A percentile compares a stretch with the other conserved stretches of the same genome.
Evolutionary conservation across 164 flowering plant genomes (phyloP).

Genomic region (Protea cynaroides): DNA sequence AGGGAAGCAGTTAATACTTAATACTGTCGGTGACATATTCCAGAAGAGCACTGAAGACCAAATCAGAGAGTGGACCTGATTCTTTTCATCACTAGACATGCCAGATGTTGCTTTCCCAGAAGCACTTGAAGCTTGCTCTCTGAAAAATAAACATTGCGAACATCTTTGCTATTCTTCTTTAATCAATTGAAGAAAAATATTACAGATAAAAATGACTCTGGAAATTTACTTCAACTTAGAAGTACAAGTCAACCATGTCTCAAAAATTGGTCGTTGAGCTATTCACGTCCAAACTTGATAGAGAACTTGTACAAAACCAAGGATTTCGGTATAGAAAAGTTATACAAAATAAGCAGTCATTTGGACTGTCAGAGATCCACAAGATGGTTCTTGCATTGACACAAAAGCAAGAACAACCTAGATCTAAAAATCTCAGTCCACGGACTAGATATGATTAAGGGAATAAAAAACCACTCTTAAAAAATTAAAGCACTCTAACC

Average conservation of each 20-base stretch:
- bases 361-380: no score
- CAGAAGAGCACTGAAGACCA: slow-evolving; percentile 2
- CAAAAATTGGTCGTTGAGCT: no score
- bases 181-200: neutral
- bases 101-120: slow-evolving; percentile 90
- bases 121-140: slow-evolving; percentile 92
- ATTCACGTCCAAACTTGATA: no score
- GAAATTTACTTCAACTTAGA: neutral
- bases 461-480: neutral
- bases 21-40: neutral
- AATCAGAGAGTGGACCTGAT: slow-evolving; percentile 50
- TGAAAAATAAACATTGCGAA: slow-evolving; percentile 21
- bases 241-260: neutral
- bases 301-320: no score
- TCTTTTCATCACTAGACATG: slow-evolving; percentile 96
- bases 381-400: no score
- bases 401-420: neutral
- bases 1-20: slow-evolving; percentile 1
- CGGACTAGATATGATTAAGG: neutral
- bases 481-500: neutral
- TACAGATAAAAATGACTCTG: neutral
- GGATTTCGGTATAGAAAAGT: no score
- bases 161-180: neutral
- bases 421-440: no score
- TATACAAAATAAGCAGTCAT: no score